These are phyloP conservation scores for Globisporangium nodosum DNA, from an alignment of 352 stramenopile species.

Conservation along the genomic window DNA sequence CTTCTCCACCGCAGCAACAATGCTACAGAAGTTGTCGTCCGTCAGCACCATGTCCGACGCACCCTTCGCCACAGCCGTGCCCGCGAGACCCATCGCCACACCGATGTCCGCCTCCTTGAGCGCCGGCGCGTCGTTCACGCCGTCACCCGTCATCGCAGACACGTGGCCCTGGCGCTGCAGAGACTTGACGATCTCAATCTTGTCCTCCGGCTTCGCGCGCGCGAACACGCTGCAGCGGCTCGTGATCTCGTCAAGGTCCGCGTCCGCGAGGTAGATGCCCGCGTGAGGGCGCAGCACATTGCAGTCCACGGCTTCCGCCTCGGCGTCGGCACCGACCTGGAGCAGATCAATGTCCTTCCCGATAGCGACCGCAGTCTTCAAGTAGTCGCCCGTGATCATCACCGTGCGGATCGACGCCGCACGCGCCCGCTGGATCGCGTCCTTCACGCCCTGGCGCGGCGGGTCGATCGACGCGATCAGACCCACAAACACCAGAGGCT, in stretches of 20 bases:
- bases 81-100: slow-evolving; percentile 97
- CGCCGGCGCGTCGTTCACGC: slow-evolving; percentile 97
- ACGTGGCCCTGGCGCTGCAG: slow-evolving; percentile 87
- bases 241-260: slow-evolving; percentile 88
- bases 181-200: slow-evolving; percentile 95
- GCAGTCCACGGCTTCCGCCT: slow-evolving; percentile 67
- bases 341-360: slow-evolving; percentile 91
- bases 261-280: slow-evolving; percentile 50
- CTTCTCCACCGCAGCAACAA: slow-evolving; percentile 95
- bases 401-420: slow-evolving; percentile 61
- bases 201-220: slow-evolving; percentile 93
- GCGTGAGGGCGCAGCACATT: slow-evolving; percentile 45
- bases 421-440: slow-evolving; percentile 44
- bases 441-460: slow-evolving; percentile 50
- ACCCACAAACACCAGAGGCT: slow-evolving; percentile 88
- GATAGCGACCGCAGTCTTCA: slow-evolving; percentile 94
- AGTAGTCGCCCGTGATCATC: slow-evolving; percentile 95
- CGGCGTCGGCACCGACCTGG: slow-evolving; percentile 49
- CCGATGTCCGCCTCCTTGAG: slow-evolving; percentile 96
- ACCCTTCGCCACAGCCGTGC: slow-evolving; percentile 97
- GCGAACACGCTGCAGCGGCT: slow-evolving; percentile 90
- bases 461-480: slow-evolving; percentile 91
- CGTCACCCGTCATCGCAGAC: slow-evolving; percentile 97
- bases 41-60: slow-evolving; percentile 98
- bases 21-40: slow-evolving; percentile 98